Evolutionary conservation across 2,329 filamentous ascomycete genomes (phyloP), one percentile per base, ranked within the genome.

Genomic region (Raffaelea arxii): DNA sequence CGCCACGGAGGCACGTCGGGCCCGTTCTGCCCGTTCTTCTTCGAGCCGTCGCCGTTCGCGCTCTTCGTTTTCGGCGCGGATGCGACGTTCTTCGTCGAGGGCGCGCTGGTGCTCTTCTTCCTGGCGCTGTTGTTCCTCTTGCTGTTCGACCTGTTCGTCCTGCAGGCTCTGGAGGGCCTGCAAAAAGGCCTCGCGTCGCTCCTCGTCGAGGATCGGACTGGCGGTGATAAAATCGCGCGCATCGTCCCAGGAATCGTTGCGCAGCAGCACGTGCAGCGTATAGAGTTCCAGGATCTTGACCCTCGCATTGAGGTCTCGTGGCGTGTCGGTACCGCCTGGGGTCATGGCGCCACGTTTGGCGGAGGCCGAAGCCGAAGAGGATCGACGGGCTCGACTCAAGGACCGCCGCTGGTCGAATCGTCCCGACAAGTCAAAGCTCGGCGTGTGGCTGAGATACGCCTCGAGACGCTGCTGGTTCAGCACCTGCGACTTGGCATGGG

Each of bases 171-270:
- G 80, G 16, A 97, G 71, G 4, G 90, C 91, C 56, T 91, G 84
- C 16, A 94, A 67, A 62, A 97, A 96, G 1, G 86, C 82, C 56
- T 97, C 88, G 52, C 87, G 81, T 39, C 87, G 79, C 67, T 97
- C 92, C 44, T 96, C 91, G 61, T 97, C 91, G 1, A 98, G 74
- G 23, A 95, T 80, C 41, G 91, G 82, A 62, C 82, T 92, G 58
- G 88, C 79, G 57, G 75, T 80, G 58, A 97, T 94, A 62, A 97
- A 97, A 56, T 94, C 86, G 49, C 80, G 78, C 4, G 92, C 88
- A 57, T 96, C 96, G 49, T 95, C 87, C 92, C 92, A 98, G 66
- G 97, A 89, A 47, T 87, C 82, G 56, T 96, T 97, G 45, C 88
- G 78, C 5, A 91, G 81, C n/a, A 98, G 78, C 7, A 97, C 87